Base-by-base conservation (phyloP, 176 grass and related monocot species). In the Typha latifolia region DNA sequence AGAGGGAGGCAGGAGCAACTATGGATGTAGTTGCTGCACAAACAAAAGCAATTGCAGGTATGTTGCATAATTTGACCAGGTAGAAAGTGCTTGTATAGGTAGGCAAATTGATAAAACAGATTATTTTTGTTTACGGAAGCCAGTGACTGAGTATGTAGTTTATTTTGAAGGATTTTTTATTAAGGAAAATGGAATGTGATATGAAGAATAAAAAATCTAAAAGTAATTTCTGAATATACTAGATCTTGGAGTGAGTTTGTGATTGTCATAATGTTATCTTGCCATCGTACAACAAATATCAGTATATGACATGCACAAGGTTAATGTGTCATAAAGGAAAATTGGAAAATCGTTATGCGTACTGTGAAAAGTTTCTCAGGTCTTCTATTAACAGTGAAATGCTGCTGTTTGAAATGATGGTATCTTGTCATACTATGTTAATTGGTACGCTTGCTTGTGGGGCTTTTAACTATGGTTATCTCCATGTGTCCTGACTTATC, bases 1-100 rank as follows among this genome's bases (percentile, higher is more conserved):
- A 97, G 74, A 71, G 93, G 62, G 93, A 97, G 77, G 11, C 85
- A 72, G 88, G 85, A 62, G 73, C 88, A n/a, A 97, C 93, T 15
- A 73, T 97, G 82, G 83, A 84, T 2, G 83, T 97, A 49, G 93
- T 97, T 67, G 78, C 88, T 84, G 88, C 83, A 71, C 94, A 99
- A 82, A 87, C 89, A 32, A 93, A 99, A 52, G 86, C 89, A 51
- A 97, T 97, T 79, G 76, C 94, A 79, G 94, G 94, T 97, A 90
- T 3, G 6, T 43, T 43, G 37, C 37, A 43, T 9, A 43, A 43
- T 43, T 43, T 43, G 37, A 43, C 37, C 37, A 43, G 8, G 37
- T 9, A 11, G 37, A 43, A 43, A 10, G 37, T 21, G 1, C 5
- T 43, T 43, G 37, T 43, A 9, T 0, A 9, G 53, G 53, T 19